These are phyloP conservation scores for Tripterygium wilfordii DNA, from an alignment of 177 flowering plant genomes.

Conservation along the genomic window DNA sequence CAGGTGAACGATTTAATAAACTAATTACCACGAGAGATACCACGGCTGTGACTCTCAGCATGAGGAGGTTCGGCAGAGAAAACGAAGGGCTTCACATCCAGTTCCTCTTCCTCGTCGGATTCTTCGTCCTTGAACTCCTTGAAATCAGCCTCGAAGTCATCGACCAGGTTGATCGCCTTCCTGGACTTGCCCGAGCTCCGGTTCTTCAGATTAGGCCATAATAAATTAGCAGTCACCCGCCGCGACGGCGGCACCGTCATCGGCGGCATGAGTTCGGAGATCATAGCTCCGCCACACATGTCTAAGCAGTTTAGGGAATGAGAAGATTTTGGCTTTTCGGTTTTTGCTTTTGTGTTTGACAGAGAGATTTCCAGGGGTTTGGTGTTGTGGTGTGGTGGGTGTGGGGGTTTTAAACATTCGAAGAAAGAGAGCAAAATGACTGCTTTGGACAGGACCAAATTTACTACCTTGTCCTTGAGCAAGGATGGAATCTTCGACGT, in stretches of 20 bases:
- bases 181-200: no score
- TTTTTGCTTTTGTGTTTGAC: no score
- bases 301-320: no score
- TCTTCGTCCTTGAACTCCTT: slow-evolving; percentile 68
- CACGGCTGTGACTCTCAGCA: slow-evolving; percentile 13
- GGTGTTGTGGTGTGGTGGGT: no score
- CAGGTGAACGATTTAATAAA: background rate
- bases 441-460: no score
- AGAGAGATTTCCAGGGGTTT: no score
- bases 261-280: slow-evolving; percentile 72
- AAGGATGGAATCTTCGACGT: no score
- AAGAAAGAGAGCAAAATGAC: no score
- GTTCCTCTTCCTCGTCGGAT: slow-evolving; percentile 27
- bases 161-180: slow-evolving; percentile 36
- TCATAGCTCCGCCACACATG: slow-evolving; percentile 99
- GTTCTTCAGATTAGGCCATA: slow-evolving; percentile 49
- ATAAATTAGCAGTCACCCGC: slow-evolving; percentile 43
- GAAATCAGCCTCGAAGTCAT: slow-evolving; percentile 93
- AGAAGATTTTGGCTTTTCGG: no score
- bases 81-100: slow-evolving; percentile 45
- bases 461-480: no score
- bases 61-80: slow-evolving; percentile 27
- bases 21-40: slow-evolving; percentile 22
- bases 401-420: no score
- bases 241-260: slow-evolving; percentile 21